A percentile compares a stretch with the other conserved stretches of the same genome.
phyloP scores from a whole-genome alignment of 2,329 filamentous ascomycete species.

The Fusarium mexicanum region DNA sequence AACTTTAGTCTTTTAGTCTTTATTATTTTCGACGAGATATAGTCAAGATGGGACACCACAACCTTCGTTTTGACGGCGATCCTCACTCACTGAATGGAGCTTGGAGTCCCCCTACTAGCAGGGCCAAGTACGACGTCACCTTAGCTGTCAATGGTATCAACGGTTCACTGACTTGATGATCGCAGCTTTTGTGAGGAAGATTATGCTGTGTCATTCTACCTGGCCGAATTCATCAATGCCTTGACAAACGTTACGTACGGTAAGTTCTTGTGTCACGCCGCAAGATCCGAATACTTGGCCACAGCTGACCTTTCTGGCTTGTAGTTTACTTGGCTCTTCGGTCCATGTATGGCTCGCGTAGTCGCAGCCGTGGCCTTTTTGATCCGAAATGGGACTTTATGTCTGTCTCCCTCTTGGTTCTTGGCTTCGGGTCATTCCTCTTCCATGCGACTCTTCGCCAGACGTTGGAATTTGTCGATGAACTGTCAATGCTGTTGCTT shows the following conservation, averaged over 20 bases:
- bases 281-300: not conserved
- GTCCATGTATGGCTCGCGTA: slow-evolving; percentile 48
- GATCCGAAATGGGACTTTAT: slow-evolving; percentile 52
- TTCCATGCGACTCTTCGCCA: slow-evolving; percentile 59
- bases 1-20: not conserved
- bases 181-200: slow-evolving; percentile 58
- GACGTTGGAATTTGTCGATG: slow-evolving; percentile 59
- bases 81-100: slow-evolving; percentile 46
- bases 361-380: slow-evolving; percentile 45
- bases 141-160: not conserved
- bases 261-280: slow-evolving; percentile 48
- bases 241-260: slow-evolving; percentile 53
- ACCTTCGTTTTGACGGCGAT: slow-evolving; percentile 50
- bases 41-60: slow-evolving; percentile 46
- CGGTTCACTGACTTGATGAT: slow-evolving; percentile 21
- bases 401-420: slow-evolving; percentile 52
- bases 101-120: slow-evolving; percentile 53
- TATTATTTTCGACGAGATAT: not conserved
- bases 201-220: slow-evolving; percentile 54
- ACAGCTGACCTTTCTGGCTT: slow-evolving; percentile 5
- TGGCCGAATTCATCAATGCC: slow-evolving; percentile 58
- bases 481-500: slow-evolving; percentile 67
- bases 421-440: slow-evolving; percentile 55
- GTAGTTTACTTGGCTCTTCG: slow-evolving; percentile 55
- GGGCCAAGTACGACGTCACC: slow-evolving; percentile 48